A percentile compares a stretch with the other conserved stretches of the same genome.
These are phyloP conservation scores for Talaromyces pinophilus DNA, from an alignment of 2,329 filamentous ascomycete species.

Conservation along the genomic window DNA sequence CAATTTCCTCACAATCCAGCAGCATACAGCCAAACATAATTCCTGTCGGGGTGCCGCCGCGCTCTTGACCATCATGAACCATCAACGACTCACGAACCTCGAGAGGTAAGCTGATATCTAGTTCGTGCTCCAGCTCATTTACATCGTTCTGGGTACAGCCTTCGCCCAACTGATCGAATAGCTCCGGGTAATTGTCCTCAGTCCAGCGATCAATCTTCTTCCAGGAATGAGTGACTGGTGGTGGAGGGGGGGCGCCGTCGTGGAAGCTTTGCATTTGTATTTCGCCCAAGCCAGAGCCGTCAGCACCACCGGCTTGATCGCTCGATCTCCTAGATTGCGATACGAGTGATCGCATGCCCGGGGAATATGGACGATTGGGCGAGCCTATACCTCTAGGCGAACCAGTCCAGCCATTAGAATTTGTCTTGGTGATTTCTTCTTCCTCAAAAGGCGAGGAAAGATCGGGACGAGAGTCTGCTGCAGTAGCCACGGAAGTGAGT, in stretches of 20 bases:
- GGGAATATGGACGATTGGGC: constrained; percentile 76
- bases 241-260: constrained; percentile 85
- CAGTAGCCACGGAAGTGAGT: constrained; percentile 81
- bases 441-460: constrained; percentile 77
- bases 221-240: constrained; percentile 88
- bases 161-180: constrained; percentile 90
- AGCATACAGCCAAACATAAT: constrained; percentile 94
- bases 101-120: constrained; percentile 90
- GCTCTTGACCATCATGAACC: constrained; percentile 95
- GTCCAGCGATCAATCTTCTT: constrained; percentile 90
- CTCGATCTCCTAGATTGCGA: constrained; percentile 63
- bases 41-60: constrained; percentile 84
- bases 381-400: constrained; percentile 58
- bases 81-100: constrained; percentile 91
- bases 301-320: constrained; percentile 43
- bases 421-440: constrained; percentile 58
- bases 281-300: constrained; percentile 69
- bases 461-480: constrained; percentile 83
- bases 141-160: constrained; percentile 91
- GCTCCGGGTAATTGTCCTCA: constrained; percentile 91
- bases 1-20: constrained; percentile 95
- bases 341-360: constrained; percentile 78
- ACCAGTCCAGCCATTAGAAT: constrained; percentile 63
- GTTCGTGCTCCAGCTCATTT: constrained; percentile 92
- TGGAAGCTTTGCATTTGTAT: constrained; percentile 97